Base-by-base conservation (phyloP, 352 stramenopile species). In the Peronospora farinosa region DNA sequence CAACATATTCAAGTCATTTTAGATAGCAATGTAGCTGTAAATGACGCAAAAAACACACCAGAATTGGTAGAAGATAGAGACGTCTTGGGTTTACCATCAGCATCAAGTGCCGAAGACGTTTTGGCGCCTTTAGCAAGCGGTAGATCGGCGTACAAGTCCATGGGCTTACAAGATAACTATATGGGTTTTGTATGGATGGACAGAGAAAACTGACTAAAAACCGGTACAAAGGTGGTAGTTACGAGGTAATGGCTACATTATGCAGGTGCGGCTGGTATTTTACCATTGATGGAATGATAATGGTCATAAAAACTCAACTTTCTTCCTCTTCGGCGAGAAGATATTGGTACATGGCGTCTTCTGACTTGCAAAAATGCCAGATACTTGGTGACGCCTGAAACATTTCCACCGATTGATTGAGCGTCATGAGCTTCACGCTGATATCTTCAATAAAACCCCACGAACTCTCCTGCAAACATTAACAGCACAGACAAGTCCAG, bases 321-420 rank as follows among this genome's bases (percentile, higher is more conserved):
- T 91, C 79, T 40, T 92, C 78, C 16, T 79, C 68, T 47, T 89
- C 80, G 2, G 78, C 73, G 7, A 88, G 61, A 53, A 92, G 48
- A 44, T 89, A 92, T 43, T 88, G 73, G 60, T 83, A 69, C 61
- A 92, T 74, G 40, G 70, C 74, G 40, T 88, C 73, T 51, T 92
- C 78, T 1, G 72, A 72, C 54, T 88, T 86, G 74, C 80, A 90
- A 55, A 85, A 94, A 62, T 94, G 83, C 69, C 78, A 94, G 23
- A 92, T 36, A 39, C 76, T 83, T 4, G 78, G 80, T 1, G 69
- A 75, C 21, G 68, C 69, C 35, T 86, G 54, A 50, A 94, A 94
- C 10, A 88, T 51, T 28, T 65, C 70, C 31, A 88, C 73, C 16
- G 74, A 84, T 41, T 68, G 74, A 47, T 80, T 72, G 10, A 94